Evolutionary conservation across 768 basidiomycete genomes (phyloP), one percentile per base, ranked within the genome.

Genomic region (Hebeloma cylindrosporum): DNA sequence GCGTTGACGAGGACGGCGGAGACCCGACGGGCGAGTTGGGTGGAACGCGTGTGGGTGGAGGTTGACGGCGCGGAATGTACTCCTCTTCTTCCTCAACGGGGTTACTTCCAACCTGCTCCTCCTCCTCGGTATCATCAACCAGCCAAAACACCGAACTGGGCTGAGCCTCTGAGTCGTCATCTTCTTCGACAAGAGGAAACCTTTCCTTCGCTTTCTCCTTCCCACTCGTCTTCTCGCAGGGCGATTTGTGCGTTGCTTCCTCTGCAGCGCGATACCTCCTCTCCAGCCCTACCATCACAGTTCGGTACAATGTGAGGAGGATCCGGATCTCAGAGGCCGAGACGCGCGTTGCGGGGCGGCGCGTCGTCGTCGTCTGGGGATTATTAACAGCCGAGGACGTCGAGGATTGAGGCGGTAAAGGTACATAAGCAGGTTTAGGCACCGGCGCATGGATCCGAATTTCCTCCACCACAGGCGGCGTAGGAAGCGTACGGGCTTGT

Each of bases 101-200:
- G n/a, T n/a, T n/a, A n/a, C n/a, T n/a, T n/a, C n/a, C n/a, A n/a
- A n/a, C n/a, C n/a, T n/a, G 29, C 37, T 31, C 29, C 28, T 20
- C 23, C 8, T 26, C 23, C 20, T 28, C 18, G 1, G 3, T 7
- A n/a, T 28, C 10, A 2, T 22, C 22, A 9, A 13, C 18, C 22
- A 14, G 23, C 0, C 30, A 42, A 23, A 40, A 35, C 27, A 34
- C 26, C 7, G 50, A 40, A 2, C 39, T 41, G 4, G 26, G 5
- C 7, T 40, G 48, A 1, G 41, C 40, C 6, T 30, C 17, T 5
- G 16, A 10, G 13, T 56, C 57, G 8, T 49, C 52, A n/a, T 59
- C 58, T 7, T 60, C 59, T 18, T 60, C 59, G 43, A 60, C 52
- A 2, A 60, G 35, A 2, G 59, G 59, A 25, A 60, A 58, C 18